Evolutionary conservation across 805 yeast genomes (phyloP), one percentile per base, ranked within the genome.

Genomic region (Candida peoriensis): DNA sequence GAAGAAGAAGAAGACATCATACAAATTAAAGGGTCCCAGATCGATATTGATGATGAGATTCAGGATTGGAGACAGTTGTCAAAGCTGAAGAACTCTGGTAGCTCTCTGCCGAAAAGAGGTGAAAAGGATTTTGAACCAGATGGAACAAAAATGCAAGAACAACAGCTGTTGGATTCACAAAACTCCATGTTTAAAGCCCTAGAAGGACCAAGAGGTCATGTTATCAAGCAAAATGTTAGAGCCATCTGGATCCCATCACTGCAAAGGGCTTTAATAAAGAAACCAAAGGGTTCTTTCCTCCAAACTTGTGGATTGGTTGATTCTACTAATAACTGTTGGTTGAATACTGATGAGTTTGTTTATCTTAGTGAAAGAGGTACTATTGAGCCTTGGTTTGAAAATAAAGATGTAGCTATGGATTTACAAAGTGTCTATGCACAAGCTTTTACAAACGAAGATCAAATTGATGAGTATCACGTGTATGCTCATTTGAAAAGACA

Each of bases 121-220:
- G 88, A 78, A 38, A 89, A 89, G 54, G 95, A 85, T 45, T 83
- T 77, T 45, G 95, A 78, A 40, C 95, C 94, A 0, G 90, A 81
- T 52, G 87, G 85, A 1, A 78, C 88, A 0, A 46, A 50, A 6
- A 52, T 63, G 6, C 93, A 84, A 53, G 54, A 48, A 5, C 39
- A 52, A 4, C 55, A 63, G 13, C 63, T 89, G 5, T 59, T 62
- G 9, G 64, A 64, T 18, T 76, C 90, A 9, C 63, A 84, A 34
- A 59, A 70, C 20, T 77, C 81, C 20, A 88, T 89, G 95, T 86
- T 74, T 50, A 61, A 64, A 4, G 89, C 94, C 0, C 60, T 88
- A 20, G 51, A 47, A 2, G 62, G 63, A 3, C 63, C 65, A 1
- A 61, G 88, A 36, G 78, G 80, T 24, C 44, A 61, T 19, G 50